A percentile compares a stretch with the other conserved stretches of the same genome.
Conservation (phyloP, 106 monocot genomes). For the Posidonia australis region DNA sequence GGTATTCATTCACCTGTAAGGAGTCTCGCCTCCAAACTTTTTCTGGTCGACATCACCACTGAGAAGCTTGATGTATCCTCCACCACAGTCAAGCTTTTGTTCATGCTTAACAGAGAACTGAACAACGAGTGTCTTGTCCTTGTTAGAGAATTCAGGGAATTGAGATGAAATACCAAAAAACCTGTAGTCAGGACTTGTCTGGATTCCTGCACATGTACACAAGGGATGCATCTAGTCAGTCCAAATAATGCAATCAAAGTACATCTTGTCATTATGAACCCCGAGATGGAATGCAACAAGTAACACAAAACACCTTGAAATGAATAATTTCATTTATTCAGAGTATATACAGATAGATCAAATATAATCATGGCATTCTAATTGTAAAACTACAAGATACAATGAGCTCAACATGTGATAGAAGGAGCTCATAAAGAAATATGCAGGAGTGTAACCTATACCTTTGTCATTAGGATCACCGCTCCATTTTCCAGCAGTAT, state of each 20-base stretch:
- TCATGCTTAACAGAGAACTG: conserved; percentile 81
- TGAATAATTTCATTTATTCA: no score
- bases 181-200: conserved; percentile 49
- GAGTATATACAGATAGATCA: neutral
- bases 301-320: neutral
- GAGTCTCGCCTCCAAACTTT: conserved; percentile 56
- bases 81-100: conserved; percentile 76
- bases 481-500: conserved; percentile 75
- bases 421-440: neutral
- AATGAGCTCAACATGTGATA: neutral
- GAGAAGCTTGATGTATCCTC: conserved; percentile 70
- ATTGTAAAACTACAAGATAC: neutral
- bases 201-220: conserved; percentile 34
- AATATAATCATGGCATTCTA: no score
- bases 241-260: neutral
- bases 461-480: conserved; percentile 69
- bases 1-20: conserved; percentile 41
- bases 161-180: conserved; percentile 67
- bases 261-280: neutral
- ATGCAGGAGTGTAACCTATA: neutral
- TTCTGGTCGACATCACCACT: conserved; percentile 71
- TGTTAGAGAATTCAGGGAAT: conserved; percentile 57
- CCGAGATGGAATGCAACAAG: neutral
- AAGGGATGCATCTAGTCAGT: neutral
- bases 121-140: conserved; percentile 57